Conservation (phyloP, 148 eudicot species). For the Rhododendron vialii region DNA sequence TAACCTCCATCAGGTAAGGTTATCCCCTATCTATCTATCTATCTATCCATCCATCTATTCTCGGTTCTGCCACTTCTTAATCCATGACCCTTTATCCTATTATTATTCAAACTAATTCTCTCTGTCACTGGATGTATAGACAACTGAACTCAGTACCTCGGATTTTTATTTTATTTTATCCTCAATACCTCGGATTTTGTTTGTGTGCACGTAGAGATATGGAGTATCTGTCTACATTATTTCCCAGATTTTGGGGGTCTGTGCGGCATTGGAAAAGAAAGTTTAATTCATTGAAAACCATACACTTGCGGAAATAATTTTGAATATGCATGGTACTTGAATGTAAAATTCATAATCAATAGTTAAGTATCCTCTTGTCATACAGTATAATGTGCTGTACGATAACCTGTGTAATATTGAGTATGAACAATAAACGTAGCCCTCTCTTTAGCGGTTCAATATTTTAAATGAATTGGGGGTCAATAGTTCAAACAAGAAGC, state of each 20-base stretch:
- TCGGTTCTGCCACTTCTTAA: too few species aligned
- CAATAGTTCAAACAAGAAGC: background rate
- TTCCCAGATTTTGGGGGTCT: background rate
- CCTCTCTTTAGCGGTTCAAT: background rate
- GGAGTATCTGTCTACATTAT: background rate
- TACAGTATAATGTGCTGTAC: background rate
- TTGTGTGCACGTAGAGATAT: background rate
- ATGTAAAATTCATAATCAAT: too few species aligned
- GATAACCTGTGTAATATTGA: background rate
- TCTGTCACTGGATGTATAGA: background rate
- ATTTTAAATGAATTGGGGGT: background rate
- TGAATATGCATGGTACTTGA: too few species aligned
- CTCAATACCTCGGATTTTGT: background rate
- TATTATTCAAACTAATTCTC: background rate
- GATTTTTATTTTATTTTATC: background rate
- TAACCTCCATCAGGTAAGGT: slow-evolving; percentile 62
- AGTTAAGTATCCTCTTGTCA: background rate
- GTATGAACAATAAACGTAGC: background rate
- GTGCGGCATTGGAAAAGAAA: background rate
- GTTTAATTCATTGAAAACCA: background rate
- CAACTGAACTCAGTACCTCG: background rate
- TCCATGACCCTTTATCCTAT: background rate
- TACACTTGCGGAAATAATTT: too few species aligned
- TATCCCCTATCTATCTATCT: too few species aligned
- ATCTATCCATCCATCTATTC: too few species aligned